Base-by-base conservation (phyloP, 805 yeast species). In the Ogataea methylovora region DNA sequence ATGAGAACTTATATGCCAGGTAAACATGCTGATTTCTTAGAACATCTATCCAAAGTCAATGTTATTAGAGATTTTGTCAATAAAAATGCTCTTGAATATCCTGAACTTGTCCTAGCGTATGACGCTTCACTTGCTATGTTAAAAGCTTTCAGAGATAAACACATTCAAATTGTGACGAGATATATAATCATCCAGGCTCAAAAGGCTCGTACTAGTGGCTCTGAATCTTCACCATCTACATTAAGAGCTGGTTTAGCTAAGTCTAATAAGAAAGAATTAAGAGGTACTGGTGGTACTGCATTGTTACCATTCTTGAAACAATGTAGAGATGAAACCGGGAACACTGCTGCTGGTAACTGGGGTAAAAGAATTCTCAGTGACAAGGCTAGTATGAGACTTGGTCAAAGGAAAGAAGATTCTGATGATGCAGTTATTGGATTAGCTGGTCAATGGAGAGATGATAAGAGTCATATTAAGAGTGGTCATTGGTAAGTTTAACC, bases 281-380 rank as follows among this genome's bases (percentile, higher is more conserved):
- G 76, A 46, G 97, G 97, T 12, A 88, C 97, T 1, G 97, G 97
- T 15, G 97, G 97, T 29, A 88, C 97, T 0, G 79, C 94, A 1
- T 67, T 88, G 48, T 71, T 88, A 38, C 95, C 96, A 19, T 90
- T 88, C 61, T 69, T 88, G 54, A 88, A 87, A 58, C 97, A 90
- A 58, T 90, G 96, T 46, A 73, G 97, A 56, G 97, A 88, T 60
- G 97, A 88, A 55, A 88, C 96, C 3, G 95, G 95, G 28, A 92
- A 83, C 47, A 76, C 87, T 10, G 95, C 96, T 16, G 95, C 95
- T 18, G 90, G 95, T 36, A 71, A 65, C 31, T 87, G 97, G 97
- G 95, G 95, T 53, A 76, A 75, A 51, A 69, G 90, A 41, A 65
- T 80, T 18, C 62, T 80, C 35, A 71, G 76, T 35, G 72, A 73